A percentile compares a stretch with the other conserved stretches of the same genome.
These are phyloP conservation scores for Coccomyxa subellipsoidea DNA, from an alignment of 163 green algal species.

Conservation along the genomic window DNA sequence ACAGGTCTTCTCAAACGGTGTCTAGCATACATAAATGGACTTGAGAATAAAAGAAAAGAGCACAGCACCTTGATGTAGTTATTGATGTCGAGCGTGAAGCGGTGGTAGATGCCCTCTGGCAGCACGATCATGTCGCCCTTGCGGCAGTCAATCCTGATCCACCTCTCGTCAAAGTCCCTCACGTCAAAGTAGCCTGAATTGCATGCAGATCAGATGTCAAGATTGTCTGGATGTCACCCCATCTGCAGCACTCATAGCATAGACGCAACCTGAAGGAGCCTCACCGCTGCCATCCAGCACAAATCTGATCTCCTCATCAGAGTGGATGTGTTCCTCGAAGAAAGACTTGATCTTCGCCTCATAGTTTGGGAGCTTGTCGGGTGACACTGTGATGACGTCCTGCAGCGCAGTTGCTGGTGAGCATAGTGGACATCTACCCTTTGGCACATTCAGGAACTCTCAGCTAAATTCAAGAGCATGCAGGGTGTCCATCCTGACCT, in stretches of 20 bases:
- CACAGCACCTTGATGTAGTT: conserved; percentile 84
- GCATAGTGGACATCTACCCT: too few species aligned
- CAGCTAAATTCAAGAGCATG: too few species aligned
- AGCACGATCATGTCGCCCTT: conserved; percentile 91
- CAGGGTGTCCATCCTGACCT: conserved; percentile 32
- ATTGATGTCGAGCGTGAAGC: conserved; percentile 86
- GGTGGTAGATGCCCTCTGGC: conserved; percentile 95
- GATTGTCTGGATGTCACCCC: too few species aligned
- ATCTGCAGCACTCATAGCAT: too few species aligned
- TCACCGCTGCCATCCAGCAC: conserved; percentile 76
- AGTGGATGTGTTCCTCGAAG: conserved; percentile 85
- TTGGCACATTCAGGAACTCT: too few species aligned
- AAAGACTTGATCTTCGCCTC: conserved; percentile 91
- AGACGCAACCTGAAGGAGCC: conserved; percentile 13
- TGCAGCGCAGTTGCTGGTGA: conserved; percentile 31
- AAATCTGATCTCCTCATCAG: conserved; percentile 79
- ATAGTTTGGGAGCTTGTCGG: conserved; percentile 77
- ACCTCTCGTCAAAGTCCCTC: conserved; percentile 80
- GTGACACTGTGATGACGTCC: conserved; percentile 78
- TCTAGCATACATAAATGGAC: not conserved
- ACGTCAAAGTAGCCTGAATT: conserved; percentile 96
- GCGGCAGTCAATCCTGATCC: conserved; percentile 79
- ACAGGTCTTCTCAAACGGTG: not conserved
- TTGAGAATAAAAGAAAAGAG: not conserved
- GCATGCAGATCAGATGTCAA: not conserved